Percentiles rank a stretch among this genome's conserved stretches.
These are phyloP conservation scores for Pythium sukuiense DNA, from an alignment of 352 stramenopile species.

Conservation along the genomic window DNA sequence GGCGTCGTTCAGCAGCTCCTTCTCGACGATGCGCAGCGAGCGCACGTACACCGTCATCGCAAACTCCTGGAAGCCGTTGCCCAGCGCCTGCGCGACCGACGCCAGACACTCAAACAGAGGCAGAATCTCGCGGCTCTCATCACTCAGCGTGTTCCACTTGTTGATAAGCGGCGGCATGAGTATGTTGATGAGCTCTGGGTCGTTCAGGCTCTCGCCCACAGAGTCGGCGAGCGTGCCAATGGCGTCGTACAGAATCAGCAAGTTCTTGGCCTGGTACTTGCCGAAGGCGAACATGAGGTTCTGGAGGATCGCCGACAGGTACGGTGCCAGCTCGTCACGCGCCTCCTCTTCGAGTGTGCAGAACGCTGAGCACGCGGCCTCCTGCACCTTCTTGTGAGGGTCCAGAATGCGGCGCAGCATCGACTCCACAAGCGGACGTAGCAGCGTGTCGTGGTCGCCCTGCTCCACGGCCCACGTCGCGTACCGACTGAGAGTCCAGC, in stretches of 20 bases:
- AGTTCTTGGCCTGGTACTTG: constrained; percentile 93
- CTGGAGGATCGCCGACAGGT: constrained; percentile 91
- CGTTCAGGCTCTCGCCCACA: constrained; percentile 90
- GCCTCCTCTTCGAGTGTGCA: constrained; percentile 94
- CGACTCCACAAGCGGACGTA: constrained; percentile 79
- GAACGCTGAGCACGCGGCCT: constrained; percentile 93
- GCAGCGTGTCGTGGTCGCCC: constrained; percentile 74
- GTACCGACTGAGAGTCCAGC: constrained; percentile 94
- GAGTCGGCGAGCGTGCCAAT: constrained; percentile 95
- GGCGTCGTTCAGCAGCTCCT: constrained; percentile 78
- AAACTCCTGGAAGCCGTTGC: constrained; percentile 88
- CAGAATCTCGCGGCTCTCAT: constrained; percentile 80
- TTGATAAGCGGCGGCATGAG: constrained; percentile 93
- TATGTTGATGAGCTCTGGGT: constrained; percentile 89
- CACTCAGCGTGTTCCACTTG: constrained; percentile 89
- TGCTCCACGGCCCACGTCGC: constrained; percentile 92
- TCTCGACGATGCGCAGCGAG: constrained; percentile 82
- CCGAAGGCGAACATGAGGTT: constrained; percentile 92
- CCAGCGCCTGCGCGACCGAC: constrained; percentile 81
- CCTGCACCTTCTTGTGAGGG: constrained; percentile 94
- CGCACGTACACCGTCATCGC: constrained; percentile 79
- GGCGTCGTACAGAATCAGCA: constrained; percentile 96
- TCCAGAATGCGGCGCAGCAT: constrained; percentile 90
- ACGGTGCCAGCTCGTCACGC: constrained; percentile 91
- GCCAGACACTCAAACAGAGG: constrained; percentile 90